A percentile compares a stretch with the other conserved stretches of the same genome.
These are phyloP conservation scores for Fusarium haematococcum DNA, from an alignment of 2,329 filamentous ascomycete species.

Conservation along the genomic window DNA sequence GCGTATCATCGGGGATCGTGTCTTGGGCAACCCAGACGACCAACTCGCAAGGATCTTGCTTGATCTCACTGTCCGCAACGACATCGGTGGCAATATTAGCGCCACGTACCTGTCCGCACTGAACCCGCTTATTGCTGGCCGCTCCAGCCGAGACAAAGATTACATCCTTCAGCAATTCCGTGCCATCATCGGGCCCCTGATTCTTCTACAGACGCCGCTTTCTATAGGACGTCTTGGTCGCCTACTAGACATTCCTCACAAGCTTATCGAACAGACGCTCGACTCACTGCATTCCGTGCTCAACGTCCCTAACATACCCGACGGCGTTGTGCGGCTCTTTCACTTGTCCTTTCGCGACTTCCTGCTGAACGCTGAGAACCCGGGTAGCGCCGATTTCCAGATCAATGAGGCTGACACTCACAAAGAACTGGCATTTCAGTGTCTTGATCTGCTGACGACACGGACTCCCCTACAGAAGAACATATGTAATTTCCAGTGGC, in stretches of 20 bases:
- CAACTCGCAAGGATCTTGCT: neutral
- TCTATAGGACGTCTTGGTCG: neutral
- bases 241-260: neutral
- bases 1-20: neutral
- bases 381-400: neutral
- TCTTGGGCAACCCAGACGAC: neutral
- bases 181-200: neutral
- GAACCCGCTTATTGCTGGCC: neutral
- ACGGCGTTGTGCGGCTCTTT: neutral
- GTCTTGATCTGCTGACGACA: neutral
- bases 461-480: neutral
- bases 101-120: neutral
- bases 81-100: neutral
- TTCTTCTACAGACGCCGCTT: neutral
- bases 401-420: neutral
- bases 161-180: neutral
- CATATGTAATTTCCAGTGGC: neutral
- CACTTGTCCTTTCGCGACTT: neutral
- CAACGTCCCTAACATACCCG: neutral
- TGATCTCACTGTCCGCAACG: neutral
- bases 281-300: neutral
- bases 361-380: neutral
- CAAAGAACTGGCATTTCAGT: neutral
- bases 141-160: neutral
- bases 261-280: neutral